Evolutionary conservation across 2,329 filamentous ascomycete species (phyloP), one percentile per base, ranked within the genome.

Genomic region (Acrocalymma vagum): DNA sequence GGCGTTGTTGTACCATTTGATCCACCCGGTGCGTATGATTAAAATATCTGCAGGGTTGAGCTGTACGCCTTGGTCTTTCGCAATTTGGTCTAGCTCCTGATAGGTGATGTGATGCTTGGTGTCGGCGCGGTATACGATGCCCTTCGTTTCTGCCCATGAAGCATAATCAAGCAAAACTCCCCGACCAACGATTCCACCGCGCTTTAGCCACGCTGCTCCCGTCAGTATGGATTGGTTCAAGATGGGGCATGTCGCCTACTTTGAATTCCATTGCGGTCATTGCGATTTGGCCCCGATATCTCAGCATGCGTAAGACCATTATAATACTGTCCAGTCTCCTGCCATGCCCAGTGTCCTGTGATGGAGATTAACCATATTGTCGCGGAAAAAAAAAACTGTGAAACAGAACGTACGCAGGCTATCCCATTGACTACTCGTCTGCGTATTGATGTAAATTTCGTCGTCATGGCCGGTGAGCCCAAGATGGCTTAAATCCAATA

Each of bases 181-280:
- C 14, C 37, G 31, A 3, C 38, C 24, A 4, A 18, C 16, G 11
- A 42, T 42, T 8, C 38, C 38, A 7, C 30, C 38, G 4, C 9
- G 4, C 15, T 41, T 27, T 14, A 1, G 42, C 45, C 6, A 58
- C 23, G 9, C 75, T 18, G 60, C 54, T 14, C 61, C 57, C 3
- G 53, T 52, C 5, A 58, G 42, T 20, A 15, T 15, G n/a, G n/a
- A n/a, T n/a, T n/a, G n/a, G n/a, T n/a, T n/a, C n/a, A n/a, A n/a
- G n/a, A n/a, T n/a, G n/a, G n/a, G n/a, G n/a, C n/a, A n/a, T n/a
- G n/a, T n/a, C n/a, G n/a, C n/a, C n/a, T n/a, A n/a, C 45, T 74
- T 7, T 50, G 35, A 2, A 45, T 48, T n/a, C 16, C 31, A 32
- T 56, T 40, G 14, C 52, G 48, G 1, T 48, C 49, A 13, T 47